These are phyloP conservation scores for Rhododendron griersonianum DNA, from an alignment of 148 eudicot genomes.

Conservation along the genomic window DNA sequence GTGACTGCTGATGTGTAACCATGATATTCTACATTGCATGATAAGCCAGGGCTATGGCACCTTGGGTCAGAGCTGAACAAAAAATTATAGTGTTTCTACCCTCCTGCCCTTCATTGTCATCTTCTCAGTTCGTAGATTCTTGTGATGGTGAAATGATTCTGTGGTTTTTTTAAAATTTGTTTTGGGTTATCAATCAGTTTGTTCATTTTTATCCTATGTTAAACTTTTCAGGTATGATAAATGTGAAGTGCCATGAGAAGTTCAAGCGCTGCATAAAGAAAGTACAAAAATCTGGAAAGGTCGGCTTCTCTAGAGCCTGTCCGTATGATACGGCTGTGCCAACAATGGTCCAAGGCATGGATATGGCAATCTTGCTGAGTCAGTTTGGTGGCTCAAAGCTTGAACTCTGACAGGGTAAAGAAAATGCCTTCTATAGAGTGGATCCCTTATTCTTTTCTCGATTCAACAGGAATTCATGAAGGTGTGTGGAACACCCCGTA, in stretches of 20 bases:
- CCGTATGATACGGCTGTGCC: slow-evolving; percentile 75
- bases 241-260: slow-evolving; percentile 85
- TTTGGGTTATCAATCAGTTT: background rate
- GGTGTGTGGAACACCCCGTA: background rate
- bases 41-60: background rate
- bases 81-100: background rate
- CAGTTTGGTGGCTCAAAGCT: slow-evolving; percentile 52
- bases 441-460: slow-evolving; percentile 4
- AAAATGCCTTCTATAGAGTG: background rate
- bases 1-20: background rate
- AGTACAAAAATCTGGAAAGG: slow-evolving; percentile 84
- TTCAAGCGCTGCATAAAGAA: slow-evolving; percentile 94
- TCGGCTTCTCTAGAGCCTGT: slow-evolving; percentile 71
- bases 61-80: background rate
- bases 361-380: slow-evolving; percentile 86
- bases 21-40: background rate
- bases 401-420: slow-evolving; percentile 49
- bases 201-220: background rate
- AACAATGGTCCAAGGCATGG: slow-evolving; percentile 97
- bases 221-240: slow-evolving; percentile 61
- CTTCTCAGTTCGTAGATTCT: background rate
- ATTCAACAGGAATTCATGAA: background rate
- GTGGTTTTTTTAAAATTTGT: background rate
- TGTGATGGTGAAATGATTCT: background rate
- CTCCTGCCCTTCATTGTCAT: background rate